Percentiles rank a stretch among this genome's conserved stretches.
These are phyloP conservation scores for Ilyonectria robusta DNA, from an alignment of 2,329 filamentous ascomycete genomes.

Conservation along the genomic window DNA sequence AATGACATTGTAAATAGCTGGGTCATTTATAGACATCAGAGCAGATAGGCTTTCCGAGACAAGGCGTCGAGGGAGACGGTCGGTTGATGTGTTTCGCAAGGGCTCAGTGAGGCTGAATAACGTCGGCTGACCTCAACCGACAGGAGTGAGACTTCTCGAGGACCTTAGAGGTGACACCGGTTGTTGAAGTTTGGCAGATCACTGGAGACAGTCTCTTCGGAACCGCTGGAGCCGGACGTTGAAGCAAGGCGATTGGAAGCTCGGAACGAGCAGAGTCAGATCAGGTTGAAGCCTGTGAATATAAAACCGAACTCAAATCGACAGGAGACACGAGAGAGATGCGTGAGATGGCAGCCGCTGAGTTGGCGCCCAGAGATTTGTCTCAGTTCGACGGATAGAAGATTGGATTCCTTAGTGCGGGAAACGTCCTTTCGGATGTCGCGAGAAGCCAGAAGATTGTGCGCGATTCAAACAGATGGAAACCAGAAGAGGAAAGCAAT, in stretches of 20 bases:
- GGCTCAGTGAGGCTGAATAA: background rate
- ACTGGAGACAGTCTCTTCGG: constrained; percentile 7
- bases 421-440: background rate
- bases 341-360: background rate
- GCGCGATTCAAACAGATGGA: background rate
- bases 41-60: constrained; percentile 3
- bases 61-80: background rate
- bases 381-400: background rate
- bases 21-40: constrained; percentile 18
- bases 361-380: background rate
- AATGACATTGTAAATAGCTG: constrained; percentile 18
- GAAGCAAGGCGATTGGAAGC: background rate
- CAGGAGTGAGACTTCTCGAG: background rate
- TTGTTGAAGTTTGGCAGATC: constrained; percentile 4
- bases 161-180: background rate
- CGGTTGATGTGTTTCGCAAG: background rate
- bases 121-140: background rate
- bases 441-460: background rate
- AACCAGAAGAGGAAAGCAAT: constrained; percentile 7
- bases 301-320: background rate
- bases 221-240: background rate
- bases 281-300: background rate
- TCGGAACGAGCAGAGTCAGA: background rate
- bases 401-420: background rate
- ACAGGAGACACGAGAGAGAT: background rate